Conservation (phyloP, 495 filamentous ascomycete species). For the Rhypophila decipiens region DNA sequence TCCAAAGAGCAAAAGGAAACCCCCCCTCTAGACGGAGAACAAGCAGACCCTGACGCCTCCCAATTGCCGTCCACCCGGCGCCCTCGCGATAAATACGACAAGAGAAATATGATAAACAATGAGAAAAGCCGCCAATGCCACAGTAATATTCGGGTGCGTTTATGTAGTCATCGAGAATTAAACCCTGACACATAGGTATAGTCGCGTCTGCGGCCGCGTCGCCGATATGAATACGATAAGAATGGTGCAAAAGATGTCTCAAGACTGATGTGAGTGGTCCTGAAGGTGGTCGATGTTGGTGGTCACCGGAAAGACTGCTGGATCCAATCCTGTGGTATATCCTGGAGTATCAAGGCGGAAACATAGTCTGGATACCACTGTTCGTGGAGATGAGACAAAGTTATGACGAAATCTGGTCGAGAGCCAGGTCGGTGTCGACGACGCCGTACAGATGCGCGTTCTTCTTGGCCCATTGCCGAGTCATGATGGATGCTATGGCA, state of each 20-base stretch:
- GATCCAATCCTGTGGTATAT: conserved; percentile 28
- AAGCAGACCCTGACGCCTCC: conserved; percentile 15
- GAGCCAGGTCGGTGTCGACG: conserved; percentile 28
- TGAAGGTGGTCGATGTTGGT: conserved; percentile 15
- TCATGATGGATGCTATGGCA: conserved; percentile 79
- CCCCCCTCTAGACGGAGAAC: conserved; percentile 1
- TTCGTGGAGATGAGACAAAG: conserved; percentile 1
- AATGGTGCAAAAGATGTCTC: conserved; percentile 11
- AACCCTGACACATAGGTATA: conserved; percentile 7
- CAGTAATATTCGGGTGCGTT: conserved; percentile 4
- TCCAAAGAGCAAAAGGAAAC: conserved; percentile 1
- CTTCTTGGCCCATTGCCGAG: conserved; percentile 89
- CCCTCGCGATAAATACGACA: conserved; percentile 20
- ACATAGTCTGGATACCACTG: conserved; percentile 1
- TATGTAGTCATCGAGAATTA: conserved; percentile 7
- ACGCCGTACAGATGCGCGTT: conserved; percentile 44
- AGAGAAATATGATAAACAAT: conserved; percentile 8
- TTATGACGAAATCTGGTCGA: conserved; percentile 34
- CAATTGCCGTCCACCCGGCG: conserved; percentile 17
- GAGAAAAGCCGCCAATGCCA: conserved; percentile 14
- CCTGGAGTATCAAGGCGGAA: conserved; percentile 12
- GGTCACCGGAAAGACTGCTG: conserved; percentile 15
- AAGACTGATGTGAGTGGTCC: conserved; percentile 12
- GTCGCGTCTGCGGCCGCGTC: conserved; percentile 3
- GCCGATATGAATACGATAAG: conserved; percentile 9